Percentiles rank a stretch among this genome's conserved stretches.
phyloP scores from a whole-genome alignment of 805 yeast species.

The Lachancea kluyveri region DNA sequence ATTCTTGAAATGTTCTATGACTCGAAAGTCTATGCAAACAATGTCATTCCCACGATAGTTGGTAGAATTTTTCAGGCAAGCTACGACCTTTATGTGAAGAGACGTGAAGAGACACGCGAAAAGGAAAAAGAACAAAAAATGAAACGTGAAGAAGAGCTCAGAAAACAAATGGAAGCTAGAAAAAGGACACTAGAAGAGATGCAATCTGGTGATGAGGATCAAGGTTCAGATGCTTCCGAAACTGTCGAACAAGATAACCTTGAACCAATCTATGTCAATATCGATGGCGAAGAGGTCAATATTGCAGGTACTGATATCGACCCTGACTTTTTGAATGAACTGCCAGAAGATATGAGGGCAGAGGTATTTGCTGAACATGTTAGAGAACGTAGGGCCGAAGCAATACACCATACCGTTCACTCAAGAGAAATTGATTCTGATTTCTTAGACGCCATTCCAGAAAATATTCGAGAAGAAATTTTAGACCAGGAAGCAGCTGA shows the following conservation, averaged over 20 bases:
- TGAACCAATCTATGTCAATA: constrained; percentile 60
- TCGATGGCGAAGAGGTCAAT: constrained; percentile 76
- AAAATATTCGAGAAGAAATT: constrained; percentile 53
- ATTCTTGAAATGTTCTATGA: constrained; percentile 45
- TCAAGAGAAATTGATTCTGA: constrained; percentile 71
- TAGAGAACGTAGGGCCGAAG: constrained; percentile 64
- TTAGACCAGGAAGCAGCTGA: constrained; percentile 49
- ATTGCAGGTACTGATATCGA: constrained; percentile 88
- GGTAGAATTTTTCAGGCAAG: constrained; percentile 46
- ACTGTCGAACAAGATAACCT: constrained; percentile 12
- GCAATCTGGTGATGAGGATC: constrained; percentile 27
- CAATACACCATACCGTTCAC: constrained; percentile 35
- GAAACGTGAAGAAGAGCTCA: constrained; percentile 26
- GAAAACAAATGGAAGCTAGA: constrained; percentile 29
- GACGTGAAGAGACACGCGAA: constrained; percentile 17
- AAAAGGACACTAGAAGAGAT: constrained; percentile 10
- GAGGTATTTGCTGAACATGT: constrained; percentile 85
- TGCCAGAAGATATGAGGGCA: constrained; percentile 89
- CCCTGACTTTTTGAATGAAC: constrained; percentile 81
- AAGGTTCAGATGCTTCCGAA: constrained; percentile 12
- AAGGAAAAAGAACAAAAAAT: constrained; percentile 28
- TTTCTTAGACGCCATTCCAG: constrained; percentile 76
- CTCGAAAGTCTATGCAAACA: constrained; percentile 31
- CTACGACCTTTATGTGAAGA: constrained; percentile 30
- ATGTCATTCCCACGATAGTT: constrained; percentile 39